A percentile compares a stretch with the other conserved stretches of the same genome.
Conservation (phyloP, 495 filamentous ascomycete species). For the Melanomma pulvis-pyrius region DNA sequence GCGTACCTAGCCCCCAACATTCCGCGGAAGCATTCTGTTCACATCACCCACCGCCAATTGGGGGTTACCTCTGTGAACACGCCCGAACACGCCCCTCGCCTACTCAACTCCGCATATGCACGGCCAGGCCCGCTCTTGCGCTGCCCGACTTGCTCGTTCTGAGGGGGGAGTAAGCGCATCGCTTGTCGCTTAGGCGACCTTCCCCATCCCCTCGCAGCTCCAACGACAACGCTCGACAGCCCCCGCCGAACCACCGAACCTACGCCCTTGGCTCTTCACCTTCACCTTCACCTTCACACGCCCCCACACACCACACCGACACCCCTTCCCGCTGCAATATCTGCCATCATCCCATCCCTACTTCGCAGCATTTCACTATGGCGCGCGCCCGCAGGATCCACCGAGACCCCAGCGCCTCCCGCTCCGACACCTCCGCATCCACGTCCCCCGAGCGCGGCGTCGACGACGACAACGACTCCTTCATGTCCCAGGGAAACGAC, state of each 20-base stretch:
- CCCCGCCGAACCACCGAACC: neutral
- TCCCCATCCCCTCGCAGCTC: neutral
- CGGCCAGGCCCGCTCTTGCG: too few relatives aligned
- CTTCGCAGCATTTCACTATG: slow-evolving; percentile 19
- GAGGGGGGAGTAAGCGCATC: too few relatives aligned
- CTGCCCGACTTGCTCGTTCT: too few relatives aligned
- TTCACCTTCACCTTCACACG: neutral
- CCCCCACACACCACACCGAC: neutral
- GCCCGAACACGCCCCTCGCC: too few relatives aligned
- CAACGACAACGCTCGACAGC: neutral
- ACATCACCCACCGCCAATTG: too few relatives aligned
- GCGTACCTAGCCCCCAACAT: too few relatives aligned
- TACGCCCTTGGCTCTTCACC: slow-evolving; percentile 1
- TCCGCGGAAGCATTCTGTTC: too few relatives aligned
- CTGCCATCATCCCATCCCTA: slow-evolving; percentile 1
- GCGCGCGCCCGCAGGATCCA: slow-evolving; percentile 38
- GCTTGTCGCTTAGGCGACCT: slow-evolving; percentile 1
- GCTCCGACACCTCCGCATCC: slow-evolving; percentile 68
- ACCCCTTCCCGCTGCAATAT: neutral
- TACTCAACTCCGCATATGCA: too few relatives aligned
- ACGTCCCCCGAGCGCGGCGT: slow-evolving; percentile 71
- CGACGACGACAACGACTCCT: slow-evolving; percentile 88
- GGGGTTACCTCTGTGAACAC: too few relatives aligned
- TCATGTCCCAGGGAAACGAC: slow-evolving; percentile 80
- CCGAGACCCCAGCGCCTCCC: slow-evolving; percentile 39